These are phyloP conservation scores for Cymbopogon flexuosus DNA, from an alignment of 202 grass and related monocot species.

Conservation along the genomic window DNA sequence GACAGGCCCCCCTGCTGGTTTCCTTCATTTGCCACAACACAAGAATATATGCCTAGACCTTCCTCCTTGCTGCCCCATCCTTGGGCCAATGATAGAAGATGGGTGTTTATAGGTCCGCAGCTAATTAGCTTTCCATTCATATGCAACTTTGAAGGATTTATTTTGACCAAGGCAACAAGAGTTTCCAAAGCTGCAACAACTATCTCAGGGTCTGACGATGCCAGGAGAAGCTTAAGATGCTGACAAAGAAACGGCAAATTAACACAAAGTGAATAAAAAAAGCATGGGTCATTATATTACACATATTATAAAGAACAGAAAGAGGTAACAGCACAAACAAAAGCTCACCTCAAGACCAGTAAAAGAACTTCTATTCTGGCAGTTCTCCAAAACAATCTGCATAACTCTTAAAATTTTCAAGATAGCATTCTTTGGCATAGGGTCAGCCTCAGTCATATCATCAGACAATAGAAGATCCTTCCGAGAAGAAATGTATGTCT, in stretches of 20 bases:
- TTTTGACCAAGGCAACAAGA: conserved; percentile 78
- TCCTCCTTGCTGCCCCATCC: conserved; percentile 99
- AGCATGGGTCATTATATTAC: background rate
- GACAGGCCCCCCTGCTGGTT: conserved; percentile 66
- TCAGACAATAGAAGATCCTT: conserved; percentile 90
- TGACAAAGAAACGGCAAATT: conserved; percentile 40
- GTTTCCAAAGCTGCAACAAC: conserved; percentile 88
- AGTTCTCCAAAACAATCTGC: conserved; percentile 95
- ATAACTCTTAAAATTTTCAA: conserved; percentile 94
- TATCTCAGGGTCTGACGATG: conserved; percentile 89
- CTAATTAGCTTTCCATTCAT: conserved; percentile 80
- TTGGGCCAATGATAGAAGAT: conserved; percentile 93
- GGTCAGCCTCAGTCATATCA: conserved; percentile 61
- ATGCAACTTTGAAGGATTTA: conserved; percentile 97
- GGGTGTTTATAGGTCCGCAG: conserved; percentile 72
- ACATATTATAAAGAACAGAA: background rate
- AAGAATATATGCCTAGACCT: conserved; percentile 88
- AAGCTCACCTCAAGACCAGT: conserved; percentile 76
- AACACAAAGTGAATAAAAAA: background rate
- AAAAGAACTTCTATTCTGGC: conserved; percentile 84
- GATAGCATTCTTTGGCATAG: conserved; percentile 77
- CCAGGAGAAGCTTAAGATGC: conserved; percentile 88
- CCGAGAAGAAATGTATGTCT: conserved; percentile 83
- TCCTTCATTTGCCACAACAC: conserved; percentile 83
- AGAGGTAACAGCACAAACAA: conserved; percentile 6